Conservation (phyloP, 441 rosid genomes). For the Codiaeum variegatum region DNA sequence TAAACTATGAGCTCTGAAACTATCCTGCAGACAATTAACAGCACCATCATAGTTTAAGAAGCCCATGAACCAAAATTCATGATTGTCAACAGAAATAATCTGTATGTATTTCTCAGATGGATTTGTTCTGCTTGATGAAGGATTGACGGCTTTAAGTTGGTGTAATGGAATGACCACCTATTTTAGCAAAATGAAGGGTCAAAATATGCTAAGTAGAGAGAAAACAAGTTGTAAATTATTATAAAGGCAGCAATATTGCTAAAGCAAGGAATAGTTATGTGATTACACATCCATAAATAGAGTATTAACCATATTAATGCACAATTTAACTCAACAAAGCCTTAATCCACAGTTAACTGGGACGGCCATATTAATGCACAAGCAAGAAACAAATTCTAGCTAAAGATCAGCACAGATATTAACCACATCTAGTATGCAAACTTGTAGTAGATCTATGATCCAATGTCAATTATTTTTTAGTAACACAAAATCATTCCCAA, state of each 20-base stretch:
- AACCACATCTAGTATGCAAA: background rate
- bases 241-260: background rate
- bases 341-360: too few relatives aligned
- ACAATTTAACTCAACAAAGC: too few relatives aligned
- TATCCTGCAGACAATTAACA: constrained; percentile 49
- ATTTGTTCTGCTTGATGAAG: constrained; percentile 64
- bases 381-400: background rate
- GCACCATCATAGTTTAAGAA: constrained; percentile 70
- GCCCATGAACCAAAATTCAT: constrained; percentile 98
- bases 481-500: background rate
- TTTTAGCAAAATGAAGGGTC: constrained; percentile 19
- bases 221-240: background rate
- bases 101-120: constrained; percentile 78
- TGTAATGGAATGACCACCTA: constrained; percentile 84
- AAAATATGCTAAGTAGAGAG: background rate
- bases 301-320: background rate
- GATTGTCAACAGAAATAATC: constrained; percentile 70
- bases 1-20: constrained; percentile 32
- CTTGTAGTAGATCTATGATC: background rate
- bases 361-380: too few relatives aligned
- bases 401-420: background rate
- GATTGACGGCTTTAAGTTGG: constrained; percentile 72
- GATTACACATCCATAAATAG: background rate
- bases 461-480: background rate
- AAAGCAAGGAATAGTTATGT: background rate